Base-by-base conservation (phyloP, 2,329 filamentous ascomycete genomes). In the Apiospora hydei region DNA sequence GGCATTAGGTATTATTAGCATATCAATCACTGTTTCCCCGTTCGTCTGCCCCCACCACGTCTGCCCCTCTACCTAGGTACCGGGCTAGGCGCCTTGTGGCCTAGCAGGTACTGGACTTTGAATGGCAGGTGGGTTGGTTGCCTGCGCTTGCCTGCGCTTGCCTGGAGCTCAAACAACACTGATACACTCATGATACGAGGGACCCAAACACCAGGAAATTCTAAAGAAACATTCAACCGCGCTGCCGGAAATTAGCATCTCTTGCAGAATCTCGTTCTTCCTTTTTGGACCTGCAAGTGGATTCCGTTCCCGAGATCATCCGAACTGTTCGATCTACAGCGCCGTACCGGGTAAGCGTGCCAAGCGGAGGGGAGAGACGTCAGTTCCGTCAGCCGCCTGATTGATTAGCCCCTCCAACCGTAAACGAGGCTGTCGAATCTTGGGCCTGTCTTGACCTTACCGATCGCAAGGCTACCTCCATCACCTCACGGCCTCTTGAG, bases 401-500 rank as follows among this genome's bases (percentile, higher is more conserved):
- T 16, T 53, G 13, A 43, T 16, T 43, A 67, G 67, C 43, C 30
- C 43, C 46, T 30, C 43, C 26, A 49, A 34, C 69, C 14, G 61
- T 43, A 53, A 64, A 41, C 72, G 24, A 73, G 70, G 72, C 67
- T 71, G 68, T 51, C 47, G 34, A 47, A 66, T 69, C 69, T 53
- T 24, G 70, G 47, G 57, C 68, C 69, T 68, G 57, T 70, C 34
- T 67, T 26, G 61, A 69, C 49, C 71, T 72, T 47, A 57, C 68
- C 26, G 47, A n/a, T 21, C 46, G 68, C 68, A 69, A 73, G 72
- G 72, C 72, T 72, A 57, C 70, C 71, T 72, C 57, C 71, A 41
- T 67, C 71, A 70, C 21, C 43, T 21, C 44, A 34, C 51, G 8
- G 51, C 51, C 41, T 70, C 67, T 73, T 47, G 26, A 57, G 51